Evolutionary conservation across 75 land plant genomes (phyloP), one percentile per base, ranked within the genome.

Genomic region (Ceratopteris richardii): DNA sequence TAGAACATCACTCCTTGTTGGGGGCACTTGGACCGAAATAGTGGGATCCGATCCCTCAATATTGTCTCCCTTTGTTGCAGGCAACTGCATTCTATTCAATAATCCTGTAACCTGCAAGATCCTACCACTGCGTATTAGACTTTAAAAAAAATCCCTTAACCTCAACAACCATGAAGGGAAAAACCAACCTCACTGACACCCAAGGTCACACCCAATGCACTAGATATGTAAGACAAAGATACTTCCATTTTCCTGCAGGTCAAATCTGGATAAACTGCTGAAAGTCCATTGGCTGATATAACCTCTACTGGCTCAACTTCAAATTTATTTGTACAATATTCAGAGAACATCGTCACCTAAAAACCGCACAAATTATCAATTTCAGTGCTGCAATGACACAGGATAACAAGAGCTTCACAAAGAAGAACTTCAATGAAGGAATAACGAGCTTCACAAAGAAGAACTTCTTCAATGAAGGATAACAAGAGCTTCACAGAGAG

Each of bases 281-380:
- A 62, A 26, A 58, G 80, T 21, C 80, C 96, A 80, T 79, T 79
- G 24, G 85, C 27, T 36, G 67, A 68, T 12, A 82, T 51, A 51
- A 95, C 99, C 62, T 95, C 85, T 54, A 90, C 96, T 44, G 96
- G 96, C 62, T 95, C 99, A 44, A 90, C 82, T 57, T 81, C 88
- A 77, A 86, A 95, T 54, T 86, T 82, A 12, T 50, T 75, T 56
- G 74, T 73, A 63, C 96, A 90, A 48, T 86, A 95, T 29, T 66
- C 77, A 50, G 99, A 90, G 65, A 95, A 95, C 76, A 77, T 79
- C 1, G 99, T 83, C 28, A 95, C 96, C 99, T 95, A 56, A 42
- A 72, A 0, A 60, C 9, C 31, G 31, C 55, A n/a, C n/a, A n/a
- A n/a, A n/a, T n/a, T n/a, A 24, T 60, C n/a, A 57, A 60, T n/a